Base-by-base conservation (phyloP, 1,139 yeast species). In the Hemisphaericaspora xylofermentans region DNA sequence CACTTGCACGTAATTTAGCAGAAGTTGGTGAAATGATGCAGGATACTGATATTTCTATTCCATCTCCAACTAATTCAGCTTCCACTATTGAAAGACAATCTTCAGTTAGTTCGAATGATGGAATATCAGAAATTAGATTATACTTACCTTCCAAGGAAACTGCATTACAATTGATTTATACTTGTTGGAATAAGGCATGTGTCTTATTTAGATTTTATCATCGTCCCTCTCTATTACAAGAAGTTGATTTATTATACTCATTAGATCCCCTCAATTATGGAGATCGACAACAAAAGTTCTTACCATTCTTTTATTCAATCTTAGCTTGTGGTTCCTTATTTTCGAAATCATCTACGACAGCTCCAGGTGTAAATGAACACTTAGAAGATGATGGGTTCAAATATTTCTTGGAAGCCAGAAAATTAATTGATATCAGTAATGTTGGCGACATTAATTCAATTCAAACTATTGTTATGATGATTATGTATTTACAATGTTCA, bases 121-220 rank as follows among this genome's bases (percentile, higher is more conserved):
- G 41, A 40, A 18, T 22, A 21, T 31, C 49, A 1, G 82, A 82
- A 54, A 76, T 88, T 50, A 82, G 76, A 49, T 76, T 88, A 38
- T 80, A 84, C 7, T 63, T 89, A 35, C 97, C 97, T 0, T 78
- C 91, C 1, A 80, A 85, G 51, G 83, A 82, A 32, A 76, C 77
- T 18, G 93, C 96, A 0, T 62, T 85, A 34, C 79, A 80, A 52
- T 69, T 88, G 48, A 82, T 88, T 25, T 80, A 79, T 52, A 78
- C 84, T 36, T 87, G 93, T 1, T 88, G 96, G 95, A 79, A 82
- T 49, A 83, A 84, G 53, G 93, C 95, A 0, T 88, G 95, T 60
- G 89, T 87, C 10, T 66, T 88, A 42, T 86, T 88, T 57, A 69
- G 96, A 42, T 88, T 89, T 57, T 86, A 86, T 58, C 96, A 89